phyloP scores from a whole-genome alignment of 2,329 filamentous ascomycete species.

The Aspergillus ochraceus region DNA sequence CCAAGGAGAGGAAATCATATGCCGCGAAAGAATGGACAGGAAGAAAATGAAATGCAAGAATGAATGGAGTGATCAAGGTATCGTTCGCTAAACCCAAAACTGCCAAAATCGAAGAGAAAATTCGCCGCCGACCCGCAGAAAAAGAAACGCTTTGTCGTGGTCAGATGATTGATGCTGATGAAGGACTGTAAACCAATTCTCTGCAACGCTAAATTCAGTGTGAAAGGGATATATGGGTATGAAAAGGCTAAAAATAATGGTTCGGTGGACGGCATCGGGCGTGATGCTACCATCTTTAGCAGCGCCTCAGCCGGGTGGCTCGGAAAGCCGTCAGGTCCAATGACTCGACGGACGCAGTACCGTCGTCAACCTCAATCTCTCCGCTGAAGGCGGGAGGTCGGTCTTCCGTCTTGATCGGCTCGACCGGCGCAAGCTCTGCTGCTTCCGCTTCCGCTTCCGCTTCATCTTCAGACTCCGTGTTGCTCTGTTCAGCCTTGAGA shows the following conservation, averaged over 20 bases:
- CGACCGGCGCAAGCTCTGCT: conserved; percentile 5
- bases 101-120: background rate
- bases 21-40: background rate
- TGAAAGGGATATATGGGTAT: conserved; percentile 6
- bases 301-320: conserved; percentile 14
- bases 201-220: conserved; percentile 3
- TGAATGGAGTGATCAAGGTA: conserved; percentile 6
- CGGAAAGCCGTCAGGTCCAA: conserved; percentile 22
- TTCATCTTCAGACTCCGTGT: conserved; percentile 12
- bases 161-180: background rate
- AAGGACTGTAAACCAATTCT: background rate
- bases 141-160: background rate
- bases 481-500: conserved; percentile 51
- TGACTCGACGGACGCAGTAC: conserved; percentile 16
- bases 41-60: background rate
- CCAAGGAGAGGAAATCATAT: background rate
- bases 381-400: conserved; percentile 3
- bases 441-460: conserved; percentile 23
- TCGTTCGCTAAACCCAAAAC: conserved; percentile 2
- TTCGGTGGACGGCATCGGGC: no score
- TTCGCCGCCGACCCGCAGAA: background rate
- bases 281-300: background rate
- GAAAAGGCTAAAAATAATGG: background rate
- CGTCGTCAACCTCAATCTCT: conserved; percentile 22
- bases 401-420: background rate